These are phyloP conservation scores for Nicotiana attenuata DNA, from an alignment of 257 asterid species.

Conservation along the genomic window DNA sequence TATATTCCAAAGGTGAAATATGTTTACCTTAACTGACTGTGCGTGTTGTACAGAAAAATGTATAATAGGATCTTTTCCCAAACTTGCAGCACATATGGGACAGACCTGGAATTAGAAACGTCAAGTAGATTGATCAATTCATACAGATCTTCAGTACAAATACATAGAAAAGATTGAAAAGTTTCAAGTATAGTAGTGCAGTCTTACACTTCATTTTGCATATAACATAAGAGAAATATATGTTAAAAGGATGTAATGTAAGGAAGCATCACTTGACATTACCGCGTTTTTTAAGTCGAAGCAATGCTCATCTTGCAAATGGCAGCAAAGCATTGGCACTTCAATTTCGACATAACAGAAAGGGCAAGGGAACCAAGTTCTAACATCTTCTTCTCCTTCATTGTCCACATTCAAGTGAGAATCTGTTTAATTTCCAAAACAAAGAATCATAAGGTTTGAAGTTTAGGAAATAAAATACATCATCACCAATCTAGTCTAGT, in stretches of 20 bases:
- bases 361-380: constrained; percentile 90
- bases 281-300: constrained; percentile 67
- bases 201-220: neutral
- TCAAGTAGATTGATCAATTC: constrained; percentile 1
- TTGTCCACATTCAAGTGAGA: constrained; percentile 32
- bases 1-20: neutral
- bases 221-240: neutral
- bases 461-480: neutral
- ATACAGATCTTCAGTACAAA: neutral
- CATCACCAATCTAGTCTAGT: no score
- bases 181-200: neutral
- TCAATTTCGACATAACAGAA: constrained; percentile 74
- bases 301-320: constrained; percentile 79
- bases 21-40: constrained; percentile 62
- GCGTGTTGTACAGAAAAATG: constrained; percentile 69
- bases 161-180: neutral
- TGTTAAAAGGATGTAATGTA: neutral
- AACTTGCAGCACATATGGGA: constrained; percentile 81
- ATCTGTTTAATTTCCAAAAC: constrained; percentile 22
- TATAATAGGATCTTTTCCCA: constrained; percentile 58
- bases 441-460: neutral
- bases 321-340: constrained; percentile 53
- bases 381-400: constrained; percentile 52
- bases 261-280: constrained; percentile 1
- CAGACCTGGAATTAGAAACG: constrained; percentile 49